Conservation (phyloP, 169 alveolate genomes). For the Plasmodium gaboni region DNA sequence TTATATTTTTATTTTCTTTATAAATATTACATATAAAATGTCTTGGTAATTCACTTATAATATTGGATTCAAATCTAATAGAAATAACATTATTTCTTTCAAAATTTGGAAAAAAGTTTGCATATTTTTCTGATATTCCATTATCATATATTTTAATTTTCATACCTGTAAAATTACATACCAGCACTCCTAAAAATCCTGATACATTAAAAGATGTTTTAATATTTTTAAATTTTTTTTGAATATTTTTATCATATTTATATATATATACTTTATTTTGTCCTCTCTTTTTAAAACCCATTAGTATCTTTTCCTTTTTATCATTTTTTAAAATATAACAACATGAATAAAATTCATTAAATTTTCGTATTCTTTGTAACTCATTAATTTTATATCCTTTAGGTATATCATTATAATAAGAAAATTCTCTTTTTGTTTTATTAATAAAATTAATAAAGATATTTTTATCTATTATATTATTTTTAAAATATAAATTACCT, state of each 20-base stretch:
- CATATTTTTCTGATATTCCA: conserved; percentile 56
- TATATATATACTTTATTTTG: conserved; percentile 74
- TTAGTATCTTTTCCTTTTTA: conserved; percentile 59
- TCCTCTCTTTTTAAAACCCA: conserved; percentile 75
- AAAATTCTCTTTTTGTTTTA: conserved; percentile 46
- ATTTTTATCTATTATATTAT: conserved; percentile 65
- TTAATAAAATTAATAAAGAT: conserved; percentile 28
- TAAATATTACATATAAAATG: conserved; percentile 72
- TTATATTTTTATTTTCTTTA: conserved; percentile 53
- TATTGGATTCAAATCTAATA: conserved; percentile 66
- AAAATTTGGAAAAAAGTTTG: conserved; percentile 70
- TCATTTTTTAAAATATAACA: conserved; percentile 70
- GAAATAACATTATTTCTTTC: conserved; percentile 62
- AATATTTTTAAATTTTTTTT: conserved; percentile 35
- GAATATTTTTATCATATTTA: conserved; percentile 61
- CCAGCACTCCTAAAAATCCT: conserved; percentile 64
- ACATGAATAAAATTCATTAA: conserved; percentile 66
- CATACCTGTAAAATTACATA: conserved; percentile 77
- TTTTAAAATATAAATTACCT: conserved; percentile 64
- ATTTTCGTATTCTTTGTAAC: conserved; percentile 58
- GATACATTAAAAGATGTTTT: conserved; percentile 46
- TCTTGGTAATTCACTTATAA: conserved; percentile 72
- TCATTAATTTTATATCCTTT: conserved; percentile 68
- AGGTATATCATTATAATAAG: conserved; percentile 37
- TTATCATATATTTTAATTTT: conserved; percentile 75